A percentile compares a stretch with the other conserved stretches of the same genome.
These are phyloP conservation scores for Oldenlandia corymbosa DNA, from an alignment of 257 asterid species.

Conservation along the genomic window DNA sequence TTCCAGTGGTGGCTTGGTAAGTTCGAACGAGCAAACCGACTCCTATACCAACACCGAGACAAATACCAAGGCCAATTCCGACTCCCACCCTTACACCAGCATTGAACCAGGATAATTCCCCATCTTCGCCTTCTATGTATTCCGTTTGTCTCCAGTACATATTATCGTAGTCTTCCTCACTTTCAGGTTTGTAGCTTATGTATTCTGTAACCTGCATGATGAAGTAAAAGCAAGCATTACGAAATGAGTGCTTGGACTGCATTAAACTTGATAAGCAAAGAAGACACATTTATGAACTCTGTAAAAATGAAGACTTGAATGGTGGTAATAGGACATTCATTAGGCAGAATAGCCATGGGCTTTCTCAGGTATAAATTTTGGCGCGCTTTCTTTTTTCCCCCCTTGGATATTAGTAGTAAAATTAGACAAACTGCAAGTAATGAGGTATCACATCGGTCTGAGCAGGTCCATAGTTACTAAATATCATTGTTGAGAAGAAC, in stretches of 20 bases:
- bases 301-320: too few relatives aligned
- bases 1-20: slow-evolving; percentile 49
- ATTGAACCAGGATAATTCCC: slow-evolving; percentile 69
- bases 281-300: too few relatives aligned
- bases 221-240: slow-evolving; percentile 1
- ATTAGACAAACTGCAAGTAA: too few relatives aligned
- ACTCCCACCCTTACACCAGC: slow-evolving; percentile 83
- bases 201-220: slow-evolving; percentile 31
- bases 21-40: slow-evolving; percentile 61
- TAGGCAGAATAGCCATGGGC: too few relatives aligned
- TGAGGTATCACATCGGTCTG: too few relatives aligned
- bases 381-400: too few relatives aligned
- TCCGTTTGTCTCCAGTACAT: slow-evolving; percentile 34
- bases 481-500: neutral
- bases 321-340: too few relatives aligned
- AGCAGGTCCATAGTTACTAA: too few relatives aligned
- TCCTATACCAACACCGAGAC: slow-evolving; percentile 64
- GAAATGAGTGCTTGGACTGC: neutral
- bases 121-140: slow-evolving; percentile 52
- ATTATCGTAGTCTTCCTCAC: slow-evolving; percentile 32
- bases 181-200: slow-evolving; percentile 28
- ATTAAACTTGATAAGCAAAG: too few relatives aligned
- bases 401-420: too few relatives aligned
- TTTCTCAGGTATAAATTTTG: too few relatives aligned
- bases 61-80: slow-evolving; percentile 67